phyloP scores from a whole-genome alignment of 371 early-diverging fungal species.

The Mortierella sp. region DNA sequence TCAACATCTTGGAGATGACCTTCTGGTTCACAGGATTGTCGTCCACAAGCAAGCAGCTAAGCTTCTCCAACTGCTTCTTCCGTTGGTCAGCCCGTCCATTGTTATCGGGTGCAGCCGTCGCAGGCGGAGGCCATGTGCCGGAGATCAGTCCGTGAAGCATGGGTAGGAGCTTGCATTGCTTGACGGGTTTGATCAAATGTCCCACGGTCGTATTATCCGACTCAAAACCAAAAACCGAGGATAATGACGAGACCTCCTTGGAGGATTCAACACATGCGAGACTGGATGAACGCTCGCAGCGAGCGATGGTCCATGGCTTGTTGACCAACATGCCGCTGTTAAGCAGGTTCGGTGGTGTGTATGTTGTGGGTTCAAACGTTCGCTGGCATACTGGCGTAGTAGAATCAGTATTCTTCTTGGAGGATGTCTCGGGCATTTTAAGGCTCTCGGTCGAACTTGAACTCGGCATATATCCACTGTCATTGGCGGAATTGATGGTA shows the following conservation, averaged over 20 bases:
- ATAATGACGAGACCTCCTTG: neutral
- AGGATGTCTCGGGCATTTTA: neutral
- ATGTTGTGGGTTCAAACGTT: neutral
- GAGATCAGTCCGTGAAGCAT: constrained; percentile 33
- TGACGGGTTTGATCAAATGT: constrained; percentile 23
- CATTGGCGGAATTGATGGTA: neutral
- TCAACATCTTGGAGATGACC: constrained; percentile 45
- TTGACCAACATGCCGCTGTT: constrained; percentile 32
- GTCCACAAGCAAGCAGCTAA: constrained; percentile 44
- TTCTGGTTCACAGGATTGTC: constrained; percentile 59
- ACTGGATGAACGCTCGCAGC: constrained; percentile 11
- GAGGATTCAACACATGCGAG: neutral
- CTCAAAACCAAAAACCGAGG: neutral
- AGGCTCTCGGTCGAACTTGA: constrained; percentile 9
- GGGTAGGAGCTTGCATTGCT: constrained; percentile 32
- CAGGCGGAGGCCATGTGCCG: constrained; percentile 20
- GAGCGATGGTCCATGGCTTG: constrained; percentile 18
- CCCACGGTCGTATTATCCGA: constrained; percentile 15
- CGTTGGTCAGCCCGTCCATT: constrained; percentile 15
- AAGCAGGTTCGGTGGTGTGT: constrained; percentile 24
- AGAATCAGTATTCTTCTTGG: neutral
- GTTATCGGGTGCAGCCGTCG: neutral
- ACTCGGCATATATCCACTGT: neutral
- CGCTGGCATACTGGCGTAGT: neutral
- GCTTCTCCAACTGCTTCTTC: constrained; percentile 13